Evolutionary conservation across 164 flowering plant species (phyloP), one percentile per base, ranked within the genome.

Genomic region (Berberis vulgaris): DNA sequence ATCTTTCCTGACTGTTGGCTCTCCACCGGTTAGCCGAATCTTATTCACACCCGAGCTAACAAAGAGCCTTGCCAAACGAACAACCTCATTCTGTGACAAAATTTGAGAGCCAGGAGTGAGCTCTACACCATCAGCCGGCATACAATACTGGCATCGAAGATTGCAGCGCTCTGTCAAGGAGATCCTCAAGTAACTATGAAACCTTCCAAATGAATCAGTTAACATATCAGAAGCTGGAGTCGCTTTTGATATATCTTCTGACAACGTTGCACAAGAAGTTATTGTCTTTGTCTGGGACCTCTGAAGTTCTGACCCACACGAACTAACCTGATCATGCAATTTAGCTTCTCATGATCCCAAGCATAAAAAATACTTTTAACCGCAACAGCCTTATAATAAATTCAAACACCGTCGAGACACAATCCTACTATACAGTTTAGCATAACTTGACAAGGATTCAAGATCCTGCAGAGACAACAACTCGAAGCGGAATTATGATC

Each of bases 101-200:
- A 94, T 73, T 41, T 78, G 72, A 61, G 90, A 75, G 11, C 59
- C 78, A 50, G 93, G 86, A 49, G 93, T 91, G 59, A 94, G 96
- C 38, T 88, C 90, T 43, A 85, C 96, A 43, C 97, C 99, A 26
- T 87, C 97, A 57, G 85, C 84, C 47, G 97, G 97, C 97, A 94
- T 94, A 74, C 98, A 93, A 45, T 93, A 93, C 47, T 90, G 92
- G 69, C 98, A 93, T 61, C 98, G 80, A 13, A 93, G 80, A 61
- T 77, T 93, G 83, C 98, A 93, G 26, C 97, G 86, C 69, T 93
- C 98, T 0, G 98, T 90, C 69, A 93, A 68, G n/a, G 98, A 90
- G 66, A 93, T 84, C 77, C 98, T 84, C 79, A 93, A 75, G 72
- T 93, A 93, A 63, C 86, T 88, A 66, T 93, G 98, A 49, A 78